Evolutionary conservation across 148 eudicot genomes (phyloP), one percentile per base, ranked within the genome.

Genomic region (Diospyros kaki): DNA sequence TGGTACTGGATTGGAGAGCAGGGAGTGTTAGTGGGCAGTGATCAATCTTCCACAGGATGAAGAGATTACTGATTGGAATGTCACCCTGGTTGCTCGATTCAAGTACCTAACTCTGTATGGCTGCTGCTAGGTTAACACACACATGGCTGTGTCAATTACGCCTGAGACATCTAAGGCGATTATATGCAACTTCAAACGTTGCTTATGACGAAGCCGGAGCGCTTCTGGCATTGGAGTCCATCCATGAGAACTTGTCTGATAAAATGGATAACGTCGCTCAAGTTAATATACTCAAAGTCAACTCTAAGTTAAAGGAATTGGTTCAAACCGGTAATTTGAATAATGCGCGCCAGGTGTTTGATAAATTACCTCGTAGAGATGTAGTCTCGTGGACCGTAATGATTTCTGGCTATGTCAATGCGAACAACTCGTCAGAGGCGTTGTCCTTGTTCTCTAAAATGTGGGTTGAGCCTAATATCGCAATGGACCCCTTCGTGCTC

Each of bases 301-400:
- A 94, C 76, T 50, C 81, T 18, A 80, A 80, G 45, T 43, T 91
- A 15, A 90, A 87, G 68, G 75, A 79, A 18, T 65, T 90, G 0
- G 89, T 87, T 4, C 82, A 82, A 86, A n/a, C 66, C 2, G 91
- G 93, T 53, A 64, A 75, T 12, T 68, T 94, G 66, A 73, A 67
- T 18, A 81, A 84, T 79, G 98, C 97, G 3, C 97, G 93, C 61
- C 50, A 84, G 3, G 28, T 93, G 87, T 91, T 93, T 68, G 93
- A 90, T 62, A 77, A 77, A 79, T 80, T 91, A 89, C 86, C 87
- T 4, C 87, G 76, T 13, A 87, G 92, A 84, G 90, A 94, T 68
- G 90, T 73, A 77, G 79, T 91, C 63, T 74, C 98, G 9, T 94
- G 95, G 93, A 90, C 97, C 13, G 90, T 81, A 12, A 71, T 94